A percentile compares a stretch with the other conserved stretches of the same genome.
phyloP scores from a whole-genome alignment of 192 early-diverging fungal genomes.

The Backusella parvicylindrica region DNA sequence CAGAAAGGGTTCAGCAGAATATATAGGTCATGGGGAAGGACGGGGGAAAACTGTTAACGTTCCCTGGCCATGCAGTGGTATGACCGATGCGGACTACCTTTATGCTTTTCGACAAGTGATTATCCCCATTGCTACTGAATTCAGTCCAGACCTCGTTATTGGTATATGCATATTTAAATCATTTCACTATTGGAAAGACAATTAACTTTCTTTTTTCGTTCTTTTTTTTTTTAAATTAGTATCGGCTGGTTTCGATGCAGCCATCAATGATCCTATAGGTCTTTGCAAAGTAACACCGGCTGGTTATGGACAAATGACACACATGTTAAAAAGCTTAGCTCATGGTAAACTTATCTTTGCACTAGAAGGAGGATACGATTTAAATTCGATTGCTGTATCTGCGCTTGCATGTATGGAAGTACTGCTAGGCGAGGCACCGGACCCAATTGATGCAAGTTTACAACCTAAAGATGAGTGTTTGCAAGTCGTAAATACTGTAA shows the following conservation, averaged over 20 bases:
- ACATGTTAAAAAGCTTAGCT: slow-evolving; percentile 69
- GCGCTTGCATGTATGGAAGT: slow-evolving; percentile 72
- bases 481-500: slow-evolving; percentile 45
- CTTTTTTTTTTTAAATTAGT: too few relatives aligned
- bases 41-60: slow-evolving; percentile 82
- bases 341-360: slow-evolving; percentile 73
- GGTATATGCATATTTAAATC: slow-evolving; percentile 26
- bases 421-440: slow-evolving; percentile 62
- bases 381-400: slow-evolving; percentile 70
- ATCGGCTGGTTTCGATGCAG: slow-evolving; percentile 90
- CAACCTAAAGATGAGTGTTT: slow-evolving; percentile 40
- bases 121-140: slow-evolving; percentile 82
- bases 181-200: neutral
- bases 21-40: slow-evolving; percentile 54
- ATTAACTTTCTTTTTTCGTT: neutral
- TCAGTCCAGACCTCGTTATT: slow-evolving; percentile 77
- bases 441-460: slow-evolving; percentile 28
- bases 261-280: slow-evolving; percentile 78
- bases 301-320: slow-evolving; percentile 86
- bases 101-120: slow-evolving; percentile 76
- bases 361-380: slow-evolving; percentile 87
- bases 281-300: slow-evolving; percentile 75
- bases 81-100: slow-evolving; percentile 86
- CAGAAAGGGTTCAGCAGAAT: slow-evolving; percentile 47
- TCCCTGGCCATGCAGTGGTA: slow-evolving; percentile 72